Evolutionary conservation across 2,329 filamentous ascomycete genomes (phyloP).

Genomic region (Fusarium sp.): DNA sequence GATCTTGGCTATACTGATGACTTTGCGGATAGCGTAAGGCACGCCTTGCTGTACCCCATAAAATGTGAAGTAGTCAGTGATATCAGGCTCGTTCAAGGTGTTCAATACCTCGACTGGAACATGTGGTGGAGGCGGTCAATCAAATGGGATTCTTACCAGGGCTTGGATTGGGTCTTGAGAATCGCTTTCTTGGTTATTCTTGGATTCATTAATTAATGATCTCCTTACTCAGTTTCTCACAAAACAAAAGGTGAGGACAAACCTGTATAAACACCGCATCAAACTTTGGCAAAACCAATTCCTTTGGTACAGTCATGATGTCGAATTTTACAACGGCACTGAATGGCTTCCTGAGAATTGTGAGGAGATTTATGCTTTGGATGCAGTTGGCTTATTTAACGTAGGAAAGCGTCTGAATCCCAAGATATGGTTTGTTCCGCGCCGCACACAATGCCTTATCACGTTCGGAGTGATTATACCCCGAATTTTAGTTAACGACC

Average conservation of each 20-base stretch:
- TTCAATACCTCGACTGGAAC: accelerated
- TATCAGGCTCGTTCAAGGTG: accelerated
- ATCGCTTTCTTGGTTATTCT: not conserved
- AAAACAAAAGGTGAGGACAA: not conserved
- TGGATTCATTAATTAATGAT: not conserved
- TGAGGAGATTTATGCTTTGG: no score
- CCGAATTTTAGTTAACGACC: not conserved
- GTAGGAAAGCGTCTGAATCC: not conserved
- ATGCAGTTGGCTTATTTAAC: not conserved
- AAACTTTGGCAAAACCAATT: not conserved
- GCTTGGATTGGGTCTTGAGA: not conserved
- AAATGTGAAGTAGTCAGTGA: not conserved
- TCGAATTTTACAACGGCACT: accelerated
- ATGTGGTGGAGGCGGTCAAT: accelerated
- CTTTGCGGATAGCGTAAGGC: not conserved
- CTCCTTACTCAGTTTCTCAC: not conserved
- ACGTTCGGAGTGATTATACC: not conserved
- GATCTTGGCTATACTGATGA: not conserved
- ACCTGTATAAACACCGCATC: not conserved
- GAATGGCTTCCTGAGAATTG: accelerated
- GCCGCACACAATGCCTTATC: accelerated
- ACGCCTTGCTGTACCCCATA: not conserved
- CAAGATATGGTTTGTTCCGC: not conserved
- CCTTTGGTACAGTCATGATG: not conserved
- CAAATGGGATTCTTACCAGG: not conserved